Evolutionary conservation across 768 basidiomycete species (phyloP), one percentile per base, ranked within the genome.

Genomic region (Hebeloma cylindrosporum): DNA sequence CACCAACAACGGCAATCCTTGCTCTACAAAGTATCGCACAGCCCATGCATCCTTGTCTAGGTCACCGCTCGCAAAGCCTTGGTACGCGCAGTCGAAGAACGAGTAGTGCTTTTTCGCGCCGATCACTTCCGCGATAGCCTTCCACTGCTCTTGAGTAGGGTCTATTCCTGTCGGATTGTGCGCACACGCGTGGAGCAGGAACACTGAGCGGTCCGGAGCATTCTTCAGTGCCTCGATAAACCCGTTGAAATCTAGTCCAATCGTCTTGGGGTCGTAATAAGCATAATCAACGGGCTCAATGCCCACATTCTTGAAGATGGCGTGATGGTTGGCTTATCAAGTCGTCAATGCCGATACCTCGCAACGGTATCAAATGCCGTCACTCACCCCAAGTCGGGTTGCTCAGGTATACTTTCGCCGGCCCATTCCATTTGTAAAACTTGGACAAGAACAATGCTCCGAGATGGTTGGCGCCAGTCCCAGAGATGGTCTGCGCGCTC

Each of bases 141-240:
- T 69, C 94, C 94, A 98, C 63, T 97, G 87, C 54, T 87, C 91
- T 34, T 63, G 63, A 25, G 91, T 93, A 5, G 93, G 94, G 65
- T 98, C 94, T 21, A 95, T 90, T 2, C 94, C 94, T 2, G 95
- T 98, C 6, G 93, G 94, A 62, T 98, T 98, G 67, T 98, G 94
- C 29, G 93, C 94, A 62, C 93, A 96, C 7, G 86, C 90, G 60
- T 98, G 94, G 30, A 99, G 67, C 51, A 99, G 70, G 67, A 98
- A 86, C 44, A 93, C 85, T 2, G 92, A 94, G 14, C 83, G 79
- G 8, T 75, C 66, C 5, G 88, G 82, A 1, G 91, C 91, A 36
- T 61, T 69, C 57, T 80, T 60, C 53, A 94, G 65, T 8, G 80
- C 56, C 11, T 64, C 64, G 39, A 85, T 64, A 59, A 93, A 79